Conservation (phyloP, 805 yeast species). For the Alloascoidea africana region DNA sequence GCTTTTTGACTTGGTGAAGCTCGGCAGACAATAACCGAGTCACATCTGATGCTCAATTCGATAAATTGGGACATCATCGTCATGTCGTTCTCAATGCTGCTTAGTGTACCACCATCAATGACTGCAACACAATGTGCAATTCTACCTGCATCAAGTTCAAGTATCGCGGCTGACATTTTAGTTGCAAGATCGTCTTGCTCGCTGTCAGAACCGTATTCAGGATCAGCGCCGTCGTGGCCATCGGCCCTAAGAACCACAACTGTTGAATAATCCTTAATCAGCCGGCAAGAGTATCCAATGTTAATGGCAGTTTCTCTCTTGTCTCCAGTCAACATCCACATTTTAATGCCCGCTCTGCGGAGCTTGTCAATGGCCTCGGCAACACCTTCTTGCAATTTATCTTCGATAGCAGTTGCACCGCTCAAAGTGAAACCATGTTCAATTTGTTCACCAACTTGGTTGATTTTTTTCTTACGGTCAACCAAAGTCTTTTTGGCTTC, state of each 20-base stretch:
- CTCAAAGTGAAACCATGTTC: conserved; percentile 55
- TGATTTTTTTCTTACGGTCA: conserved; percentile 53
- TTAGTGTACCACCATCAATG: conserved; percentile 82
- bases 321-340: conserved; percentile 99
- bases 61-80: conserved; percentile 61
- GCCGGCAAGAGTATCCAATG: conserved; percentile 87
- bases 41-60: conserved; percentile 74
- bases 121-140: conserved; percentile 94
- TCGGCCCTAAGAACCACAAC: conserved; percentile 50
- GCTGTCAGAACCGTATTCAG: too few relatives aligned
- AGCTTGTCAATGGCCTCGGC: conserved; percentile 87
- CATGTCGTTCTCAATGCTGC: conserved; percentile 56
- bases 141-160: conserved; percentile 53
- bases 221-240: too few relatives aligned
- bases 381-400: conserved; percentile 92
- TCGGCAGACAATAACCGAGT: conserved; percentile 88
- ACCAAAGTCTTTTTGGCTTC: conserved; percentile 65
- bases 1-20: conserved; percentile 98
- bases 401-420: conserved; percentile 97
- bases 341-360: conserved; percentile 80
- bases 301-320: conserved; percentile 96
- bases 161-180: conserved; percentile 58
- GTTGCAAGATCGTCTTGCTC: conserved; percentile 41
- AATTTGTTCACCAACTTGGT: conserved; percentile 52
- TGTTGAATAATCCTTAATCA: conserved; percentile 86